Base-by-base conservation (phyloP, 345 rosid genomes). In the Firmiana major region DNA sequence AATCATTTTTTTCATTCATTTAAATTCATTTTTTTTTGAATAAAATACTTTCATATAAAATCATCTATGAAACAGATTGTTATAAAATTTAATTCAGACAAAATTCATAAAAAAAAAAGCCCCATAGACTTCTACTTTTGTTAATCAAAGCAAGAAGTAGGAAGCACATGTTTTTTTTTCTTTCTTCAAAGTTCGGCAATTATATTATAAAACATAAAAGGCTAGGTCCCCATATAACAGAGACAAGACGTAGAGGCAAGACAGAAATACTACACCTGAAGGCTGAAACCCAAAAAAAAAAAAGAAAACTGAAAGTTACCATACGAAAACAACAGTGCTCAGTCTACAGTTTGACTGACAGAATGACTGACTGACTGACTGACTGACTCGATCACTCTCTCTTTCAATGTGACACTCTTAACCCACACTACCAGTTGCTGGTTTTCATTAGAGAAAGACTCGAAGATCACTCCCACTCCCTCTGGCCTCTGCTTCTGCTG, bases 211-310 rank as follows among this genome's bases (percentile, higher is more conserved):
- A 45, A 16, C 49, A 38, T 40, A 21, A 24, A 24, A 34, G 63
- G 1, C 3, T 45, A 1, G 63, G 63, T 10, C 26, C 28, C 28
- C 28, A 9, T 3, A 43, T 5, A 16, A 71, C 36, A 21, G 9
- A 28, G 73, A 77, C 62, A 0, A 26, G 78, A 60, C 75, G 66
- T 24, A 60, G 40, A 73, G 83, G 78, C 53, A 79, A 74, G 77
- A 80, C 85, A 74, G 77, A 71, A 83, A 64, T 63, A 71, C 76
- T 74, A 9, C 63, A 15, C 64, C 74, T 74, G 73, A 77, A 77
- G 10, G 13, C 34, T 31, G 34, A 31, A 31, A 31, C 49, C 49
- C 12, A 13, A 48, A 12, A 12, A 11, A 26, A 59, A 59, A 2
- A 9, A 48, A n/a, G n/a, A n/a, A 48, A 48, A 48, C 71, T 80